Evolutionary conservation across 305 asterid species (phyloP).

Genomic region (Andrographis paniculata): DNA sequence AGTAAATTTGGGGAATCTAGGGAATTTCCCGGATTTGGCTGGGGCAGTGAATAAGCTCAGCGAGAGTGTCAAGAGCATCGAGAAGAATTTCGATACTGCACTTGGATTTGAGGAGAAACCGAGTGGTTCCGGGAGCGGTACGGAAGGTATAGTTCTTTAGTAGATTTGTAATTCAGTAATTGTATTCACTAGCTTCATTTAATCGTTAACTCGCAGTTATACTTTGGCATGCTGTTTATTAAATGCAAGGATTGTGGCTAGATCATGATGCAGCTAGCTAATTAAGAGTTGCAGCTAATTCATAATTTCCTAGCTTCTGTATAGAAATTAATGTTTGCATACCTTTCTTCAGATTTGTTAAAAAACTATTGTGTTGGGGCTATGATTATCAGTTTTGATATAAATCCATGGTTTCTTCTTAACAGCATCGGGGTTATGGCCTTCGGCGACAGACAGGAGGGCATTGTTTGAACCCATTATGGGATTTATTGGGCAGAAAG

Average conservation of each 20-base stretch:
- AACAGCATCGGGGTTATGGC: slow-evolving; percentile 60
- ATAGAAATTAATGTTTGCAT: too few relatives aligned
- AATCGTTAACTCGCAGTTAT: too few relatives aligned
- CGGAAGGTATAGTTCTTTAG: slow-evolving; percentile 33
- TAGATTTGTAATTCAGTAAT: too few relatives aligned
- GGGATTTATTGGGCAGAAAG: slow-evolving; percentile 65
- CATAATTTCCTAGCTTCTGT: too few relatives aligned
- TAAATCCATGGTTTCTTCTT: slow-evolving; percentile 14
- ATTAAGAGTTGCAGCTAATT: too few relatives aligned
- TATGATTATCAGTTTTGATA: not conserved
- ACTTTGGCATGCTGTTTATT: slow-evolving; percentile 1
- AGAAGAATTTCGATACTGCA: slow-evolving; percentile 79
- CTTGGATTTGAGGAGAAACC: slow-evolving; percentile 73
- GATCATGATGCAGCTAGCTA: too few relatives aligned
- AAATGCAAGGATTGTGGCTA: not conserved
- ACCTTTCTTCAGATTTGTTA: too few relatives aligned
- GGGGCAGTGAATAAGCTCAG: slow-evolving; percentile 79
- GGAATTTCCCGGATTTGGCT: slow-evolving; percentile 65
- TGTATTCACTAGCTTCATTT: too few relatives aligned
- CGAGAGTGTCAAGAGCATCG: slow-evolving; percentile 78
- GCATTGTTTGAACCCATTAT: slow-evolving; percentile 54
- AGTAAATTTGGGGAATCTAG: slow-evolving; percentile 51
- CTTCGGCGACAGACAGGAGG: slow-evolving; percentile 45
- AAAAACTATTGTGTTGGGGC: too few relatives aligned
- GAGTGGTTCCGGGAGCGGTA: slow-evolving; percentile 24